Evolutionary conservation across 176 grass and related monocot genomes (phyloP).

Genomic region (Aegilops tauschii): DNA sequence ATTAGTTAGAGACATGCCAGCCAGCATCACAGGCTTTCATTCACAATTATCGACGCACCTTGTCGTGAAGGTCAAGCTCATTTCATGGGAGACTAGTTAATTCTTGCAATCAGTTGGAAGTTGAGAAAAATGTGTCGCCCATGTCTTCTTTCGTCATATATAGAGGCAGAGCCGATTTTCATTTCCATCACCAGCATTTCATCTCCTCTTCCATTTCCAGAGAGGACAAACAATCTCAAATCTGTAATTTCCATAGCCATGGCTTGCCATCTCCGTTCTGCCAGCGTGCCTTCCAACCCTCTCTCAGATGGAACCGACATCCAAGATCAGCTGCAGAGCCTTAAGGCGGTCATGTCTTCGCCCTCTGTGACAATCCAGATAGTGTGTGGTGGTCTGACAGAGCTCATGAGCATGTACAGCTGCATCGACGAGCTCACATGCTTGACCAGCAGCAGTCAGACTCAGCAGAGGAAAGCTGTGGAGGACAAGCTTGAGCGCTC

Average conservation of each 20-base stretch:
- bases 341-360: slow-evolving; percentile 20
- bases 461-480: background rate
- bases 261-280: slow-evolving; percentile 32
- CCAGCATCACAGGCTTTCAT: background rate
- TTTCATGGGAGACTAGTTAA: too few relatives aligned
- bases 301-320: background rate
- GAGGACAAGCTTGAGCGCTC: slow-evolving; percentile 23
- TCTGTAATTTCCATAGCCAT: background rate
- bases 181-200: too few relatives aligned
- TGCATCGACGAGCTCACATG: slow-evolving; percentile 4
- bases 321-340: slow-evolving; percentile 21
- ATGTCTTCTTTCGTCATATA: too few relatives aligned
- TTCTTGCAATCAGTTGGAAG: too few relatives aligned
- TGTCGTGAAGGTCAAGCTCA: too few relatives aligned
- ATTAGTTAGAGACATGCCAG: background rate
- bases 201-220: slow-evolving; percentile 1
- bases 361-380: slow-evolving; percentile 13
- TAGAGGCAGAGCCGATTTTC: too few relatives aligned
- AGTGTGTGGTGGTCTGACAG: slow-evolving; percentile 10
- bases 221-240: background rate
- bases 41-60: background rate
- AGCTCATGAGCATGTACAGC: slow-evolving; percentile 18
- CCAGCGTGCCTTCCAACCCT: slow-evolving; percentile 31
- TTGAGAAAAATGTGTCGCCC: too few relatives aligned
- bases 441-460: background rate